Base-by-base conservation (phyloP, 805 yeast species). In the Lachancea cidri region DNA sequence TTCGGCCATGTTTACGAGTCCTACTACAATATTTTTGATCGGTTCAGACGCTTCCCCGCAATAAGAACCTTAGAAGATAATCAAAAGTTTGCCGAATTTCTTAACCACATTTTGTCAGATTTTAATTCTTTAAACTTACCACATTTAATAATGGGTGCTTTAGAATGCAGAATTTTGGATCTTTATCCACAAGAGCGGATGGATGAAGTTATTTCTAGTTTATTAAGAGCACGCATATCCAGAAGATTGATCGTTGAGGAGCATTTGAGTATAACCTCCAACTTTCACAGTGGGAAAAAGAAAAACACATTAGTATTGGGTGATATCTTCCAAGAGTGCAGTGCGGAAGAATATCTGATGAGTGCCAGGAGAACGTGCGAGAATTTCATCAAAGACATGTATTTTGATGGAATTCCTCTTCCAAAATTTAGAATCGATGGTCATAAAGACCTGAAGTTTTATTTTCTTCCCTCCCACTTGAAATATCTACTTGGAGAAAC, bases 221-320 rank as follows among this genome's bases (percentile, higher is more conserved):
- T 88, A 72, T 65, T 91, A 33, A 71, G 96, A 41, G 86, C 95
- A 4, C 75, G 98, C 55, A 86, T 91, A 30, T 83, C 95, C 50
- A 72, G 98, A 65, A 71, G 98, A 52, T 83, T 91, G 35, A 83
- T 91, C 47, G 86, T 87, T 33, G 96, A 91, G 65, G 96, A 91
- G 59, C 98, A 93, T 65, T 65, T 86, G 29, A 79, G 93, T 7
- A 72, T 93, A 38, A 77, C 95, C 0, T 74, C 79, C 27, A 76
- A 83, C 45, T 83, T 77, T 59, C 64, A 67, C 39, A 57, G 61
- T 15, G 74, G 74, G 19, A 64, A 57, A 48, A 52, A 50, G 45
- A 56, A 55, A 38, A 65, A 58, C 37, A 79, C 20, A 71, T 74
- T 63, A 71, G 76, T 60, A 62, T 75, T 63, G 77, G 83, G 98